These are phyloP conservation scores for Voacanga thouarsii DNA, from an alignment of 257 asterid species.

Conservation along the genomic window DNA sequence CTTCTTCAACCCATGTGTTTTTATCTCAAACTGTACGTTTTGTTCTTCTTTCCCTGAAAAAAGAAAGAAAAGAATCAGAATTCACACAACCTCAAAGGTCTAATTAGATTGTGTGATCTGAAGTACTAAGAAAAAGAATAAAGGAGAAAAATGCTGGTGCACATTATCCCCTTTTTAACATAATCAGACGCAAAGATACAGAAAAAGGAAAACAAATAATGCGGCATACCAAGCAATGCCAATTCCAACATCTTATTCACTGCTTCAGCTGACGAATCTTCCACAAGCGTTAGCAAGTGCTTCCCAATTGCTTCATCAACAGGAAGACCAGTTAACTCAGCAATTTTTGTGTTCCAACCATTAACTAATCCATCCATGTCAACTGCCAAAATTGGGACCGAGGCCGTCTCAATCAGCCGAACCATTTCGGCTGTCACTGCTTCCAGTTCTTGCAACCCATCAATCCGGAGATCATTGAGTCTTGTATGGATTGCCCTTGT, in stretches of 20 bases:
- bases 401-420: conserved; percentile 84
- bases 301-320: conserved; percentile 78
- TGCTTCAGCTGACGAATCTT: conserved; percentile 67
- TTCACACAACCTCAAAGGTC: not conserved
- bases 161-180: not conserved
- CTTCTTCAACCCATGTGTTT: conserved; percentile 50
- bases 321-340: conserved; percentile 72
- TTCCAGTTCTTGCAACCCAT: conserved; percentile 82
- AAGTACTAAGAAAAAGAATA: not conserved
- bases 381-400: conserved; percentile 88
- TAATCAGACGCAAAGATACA: not conserved
- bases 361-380: conserved; percentile 77
- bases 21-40: conserved; percentile 80
- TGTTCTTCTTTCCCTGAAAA: conserved; percentile 77
- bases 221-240: conserved; percentile 63
- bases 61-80: not conserved
- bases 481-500: conserved; percentile 47
- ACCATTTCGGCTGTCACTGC: conserved; percentile 93
- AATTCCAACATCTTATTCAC: conserved; percentile 67
- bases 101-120: not conserved
- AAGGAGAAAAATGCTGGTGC: not conserved
- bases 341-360: conserved; percentile 88
- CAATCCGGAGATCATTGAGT: conserved; percentile 72
- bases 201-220: not conserved
- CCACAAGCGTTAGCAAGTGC: conserved; percentile 75